These are phyloP conservation scores for Penicillium polonicum DNA, from an alignment of 2,329 filamentous ascomycete genomes.

Conservation along the genomic window DNA sequence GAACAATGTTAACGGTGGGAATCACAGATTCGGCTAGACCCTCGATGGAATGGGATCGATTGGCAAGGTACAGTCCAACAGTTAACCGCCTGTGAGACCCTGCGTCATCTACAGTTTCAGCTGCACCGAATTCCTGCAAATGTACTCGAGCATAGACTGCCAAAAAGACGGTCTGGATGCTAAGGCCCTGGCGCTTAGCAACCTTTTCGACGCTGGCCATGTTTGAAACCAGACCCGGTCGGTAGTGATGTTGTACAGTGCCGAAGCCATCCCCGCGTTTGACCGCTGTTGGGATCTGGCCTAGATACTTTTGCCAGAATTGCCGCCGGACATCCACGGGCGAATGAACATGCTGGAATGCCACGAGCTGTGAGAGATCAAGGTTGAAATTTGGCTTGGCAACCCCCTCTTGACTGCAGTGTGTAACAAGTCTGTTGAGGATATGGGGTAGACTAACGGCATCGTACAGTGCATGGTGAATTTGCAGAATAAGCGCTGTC, in stretches of 20 bases:
- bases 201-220: constrained; percentile 42
- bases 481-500: constrained; percentile 52
- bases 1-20: constrained; percentile 78
- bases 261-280: constrained; percentile 13
- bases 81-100: constrained; percentile 47
- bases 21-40: constrained; percentile 54
- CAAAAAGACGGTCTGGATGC: constrained; percentile 72
- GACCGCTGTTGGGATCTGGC: constrained; percentile 6
- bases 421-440: constrained; percentile 51
- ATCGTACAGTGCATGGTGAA: constrained; percentile 89
- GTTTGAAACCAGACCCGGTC: constrained; percentile 48
- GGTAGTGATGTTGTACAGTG: constrained; percentile 41
- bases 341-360: constrained; percentile 31
- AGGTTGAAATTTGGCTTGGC: constrained; percentile 17
- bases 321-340: constrained; percentile 32
- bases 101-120: constrained; percentile 2
- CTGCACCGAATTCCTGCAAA: constrained; percentile 24
- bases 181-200: constrained; percentile 57
- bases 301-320: constrained; percentile 49
- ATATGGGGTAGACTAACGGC: constrained; percentile 71
- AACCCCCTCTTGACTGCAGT: constrained; percentile 38
- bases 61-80: constrained; percentile 81
- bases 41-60: constrained; percentile 59
- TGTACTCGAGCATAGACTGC: constrained; percentile 64
- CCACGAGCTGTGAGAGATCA: constrained; percentile 46